Percentiles rank a stretch among this genome's conserved stretches.
Conservation (phyloP, 2,329 filamentous ascomycete genomes). For the Aspergillus flavus region DNA sequence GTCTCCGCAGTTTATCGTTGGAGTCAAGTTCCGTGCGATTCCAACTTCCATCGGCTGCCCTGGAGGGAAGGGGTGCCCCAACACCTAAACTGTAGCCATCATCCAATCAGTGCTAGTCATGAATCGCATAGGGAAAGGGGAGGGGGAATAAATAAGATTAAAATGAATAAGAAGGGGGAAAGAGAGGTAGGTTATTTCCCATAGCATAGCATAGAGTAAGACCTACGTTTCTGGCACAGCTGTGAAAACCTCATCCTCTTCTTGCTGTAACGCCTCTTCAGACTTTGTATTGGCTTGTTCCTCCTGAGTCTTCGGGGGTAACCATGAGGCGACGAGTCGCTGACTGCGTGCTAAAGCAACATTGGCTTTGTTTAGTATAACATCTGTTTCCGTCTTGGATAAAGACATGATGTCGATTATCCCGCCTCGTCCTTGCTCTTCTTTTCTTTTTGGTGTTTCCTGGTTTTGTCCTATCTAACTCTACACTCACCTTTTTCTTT, state of each 20-base stretch:
- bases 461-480: neutral
- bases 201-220: neutral
- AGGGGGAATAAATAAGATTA: slow-evolving; percentile 1
- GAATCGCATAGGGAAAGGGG: slow-evolving; percentile 1
- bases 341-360: slow-evolving; percentile 58
- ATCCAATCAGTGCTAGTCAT: neutral
- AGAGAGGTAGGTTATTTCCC: too few relatives aligned
- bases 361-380: slow-evolving; percentile 58
- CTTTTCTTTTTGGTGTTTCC: neutral
- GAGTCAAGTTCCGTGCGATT: slow-evolving; percentile 44
- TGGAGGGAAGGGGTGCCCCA: slow-evolving; percentile 49
- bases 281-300: slow-evolving; percentile 43
- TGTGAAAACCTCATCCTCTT: slow-evolving; percentile 58
- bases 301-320: slow-evolving; percentile 50
- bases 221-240: slow-evolving; percentile 57
- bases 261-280: slow-evolving; percentile 49
- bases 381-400: slow-evolving; percentile 51
- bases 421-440: neutral
- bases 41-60: slow-evolving; percentile 43
- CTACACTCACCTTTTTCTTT: slow-evolving; percentile 4
- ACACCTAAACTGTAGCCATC: slow-evolving; percentile 46
- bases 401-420: slow-evolving; percentile 29
- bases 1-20: slow-evolving; percentile 49
- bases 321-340: slow-evolving; percentile 58
- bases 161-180: too few relatives aligned